phyloP scores from a whole-genome alignment of 176 grass and related monocot genomes.

The Oryza glumipatula region DNA sequence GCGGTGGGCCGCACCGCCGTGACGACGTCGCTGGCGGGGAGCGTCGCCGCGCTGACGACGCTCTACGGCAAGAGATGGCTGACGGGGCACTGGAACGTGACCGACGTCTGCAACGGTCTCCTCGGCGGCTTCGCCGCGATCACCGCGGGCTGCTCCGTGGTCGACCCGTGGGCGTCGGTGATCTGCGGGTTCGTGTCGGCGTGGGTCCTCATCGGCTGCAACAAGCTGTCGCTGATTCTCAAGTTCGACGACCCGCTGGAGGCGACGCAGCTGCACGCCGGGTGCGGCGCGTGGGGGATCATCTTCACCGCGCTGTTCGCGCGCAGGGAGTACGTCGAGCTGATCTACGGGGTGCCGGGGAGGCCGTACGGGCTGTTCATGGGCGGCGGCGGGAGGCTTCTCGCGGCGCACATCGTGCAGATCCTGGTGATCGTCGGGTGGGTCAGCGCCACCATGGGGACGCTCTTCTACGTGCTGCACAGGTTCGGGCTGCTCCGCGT shows the following conservation, averaged over 20 bases:
- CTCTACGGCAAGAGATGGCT: slow-evolving; percentile 33
- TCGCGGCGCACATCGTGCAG: slow-evolving; percentile 38
- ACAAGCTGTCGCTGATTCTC: not conserved
- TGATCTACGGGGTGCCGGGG: not conserved
- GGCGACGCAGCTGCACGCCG: slow-evolving; percentile 41
- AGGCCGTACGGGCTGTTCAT: slow-evolving; percentile 46
- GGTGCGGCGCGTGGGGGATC: slow-evolving; percentile 43
- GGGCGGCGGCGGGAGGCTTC: slow-evolving; percentile 46
- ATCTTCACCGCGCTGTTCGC: slow-evolving; percentile 45
- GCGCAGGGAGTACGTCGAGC: slow-evolving; percentile 4
- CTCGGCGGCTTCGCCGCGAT: slow-evolving; percentile 38
- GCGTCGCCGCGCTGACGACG: slow-evolving; percentile 33
- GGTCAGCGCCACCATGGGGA: slow-evolving; percentile 40
- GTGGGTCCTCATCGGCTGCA: slow-evolving; percentile 40
- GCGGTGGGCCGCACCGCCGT: slow-evolving; percentile 41
- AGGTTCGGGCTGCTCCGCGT: slow-evolving; percentile 39
- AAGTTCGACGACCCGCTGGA: slow-evolving; percentile 37
- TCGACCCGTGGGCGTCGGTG: slow-evolving; percentile 45
- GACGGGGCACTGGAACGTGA: slow-evolving; percentile 36
- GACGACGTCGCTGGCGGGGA: slow-evolving; percentile 35
- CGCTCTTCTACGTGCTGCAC: slow-evolving; percentile 46
- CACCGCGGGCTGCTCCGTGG: slow-evolving; percentile 38
- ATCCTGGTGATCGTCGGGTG: slow-evolving; percentile 28
- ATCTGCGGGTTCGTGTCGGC: slow-evolving; percentile 46
- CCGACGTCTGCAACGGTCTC: slow-evolving; percentile 38